Evolutionary conservation across 108 stramenopile genomes (phyloP), one percentile per base, ranked within the genome.

Genomic region (Cyclotella atomus): DNA sequence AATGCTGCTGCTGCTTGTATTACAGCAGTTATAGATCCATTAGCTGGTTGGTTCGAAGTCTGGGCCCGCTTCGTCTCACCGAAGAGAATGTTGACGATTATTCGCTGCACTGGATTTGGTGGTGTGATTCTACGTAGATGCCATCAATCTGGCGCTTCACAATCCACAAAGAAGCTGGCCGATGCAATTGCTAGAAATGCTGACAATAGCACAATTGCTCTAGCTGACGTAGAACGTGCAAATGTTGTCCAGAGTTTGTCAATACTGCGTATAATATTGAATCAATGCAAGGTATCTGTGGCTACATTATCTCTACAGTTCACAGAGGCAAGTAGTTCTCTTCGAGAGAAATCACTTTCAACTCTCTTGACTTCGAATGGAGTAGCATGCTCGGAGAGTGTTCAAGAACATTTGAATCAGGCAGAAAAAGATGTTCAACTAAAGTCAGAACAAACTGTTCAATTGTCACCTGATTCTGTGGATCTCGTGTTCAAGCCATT

Each of bases 1-100:
- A 52, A 53, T 21, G 64, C 70, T 38, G 16, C 50, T 29, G 34
- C 69, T 24, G 43, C 73, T 16, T 65, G 57, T 29, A 60, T 69
- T 0, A 20, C 64, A 55, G 73, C 65, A n/a, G 56, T 47, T 19
- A 71, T 71, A 33, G 81, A 82, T 15, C 74, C 70, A 2, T 45
- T 61, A 56, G 73, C 81, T 1, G 81, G 70, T 0, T 66, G 50
- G 63, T 75, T 82, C 46, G 81, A 75, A 45, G 70, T 82, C 0
- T 82, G 81, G 81, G 46, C 81, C 20, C 56, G 81, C 17, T 75
- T 82, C 30, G 55, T 75, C 12, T 20, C 59, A 36, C 74, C 81
- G 2, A 50, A 33, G 16, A 59, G 23, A 27, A 36, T 82, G 44
- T 29, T 71, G 29, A 30, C 65, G 19, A 67, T 75, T 44, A 46